These are phyloP conservation scores for Globisporangium echinulatum DNA, from an alignment of 352 stramenopile genomes.

Conservation along the genomic window DNA sequence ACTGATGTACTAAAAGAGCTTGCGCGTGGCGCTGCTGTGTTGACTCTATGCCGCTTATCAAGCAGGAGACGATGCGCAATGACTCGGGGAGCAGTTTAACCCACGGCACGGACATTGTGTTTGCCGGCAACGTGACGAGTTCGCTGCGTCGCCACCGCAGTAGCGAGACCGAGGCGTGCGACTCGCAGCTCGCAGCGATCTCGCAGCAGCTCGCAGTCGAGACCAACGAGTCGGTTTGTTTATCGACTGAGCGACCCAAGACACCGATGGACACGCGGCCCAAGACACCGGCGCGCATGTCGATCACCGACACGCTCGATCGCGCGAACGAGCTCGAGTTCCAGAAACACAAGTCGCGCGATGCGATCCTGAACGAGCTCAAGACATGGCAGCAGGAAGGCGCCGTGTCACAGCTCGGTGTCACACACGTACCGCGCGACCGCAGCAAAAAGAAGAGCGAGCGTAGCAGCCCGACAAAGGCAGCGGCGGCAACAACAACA, in stretches of 20 bases:
- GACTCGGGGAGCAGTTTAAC: constrained; percentile 78
- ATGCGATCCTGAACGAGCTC: constrained; percentile 60
- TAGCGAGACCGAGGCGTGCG: constrained; percentile 43
- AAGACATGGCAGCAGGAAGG: constrained; percentile 63
- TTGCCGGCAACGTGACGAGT: constrained; percentile 86
- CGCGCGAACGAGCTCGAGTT: constrained; percentile 57
- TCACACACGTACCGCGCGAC: constrained; percentile 13
- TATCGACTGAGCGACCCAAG: background rate
- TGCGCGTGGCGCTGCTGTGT: background rate
- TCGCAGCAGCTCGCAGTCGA: constrained; percentile 8
- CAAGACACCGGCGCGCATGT: constrained; percentile 55
- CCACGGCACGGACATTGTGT: constrained; percentile 82
- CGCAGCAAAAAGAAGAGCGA: background rate
- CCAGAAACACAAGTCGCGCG: constrained; percentile 50
- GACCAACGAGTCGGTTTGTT: background rate
- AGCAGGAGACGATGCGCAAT: constrained; percentile 23
- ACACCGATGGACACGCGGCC: constrained; percentile 25
- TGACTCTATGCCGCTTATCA: background rate
- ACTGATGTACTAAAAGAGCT: too few relatives aligned
- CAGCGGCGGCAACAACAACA: background rate
- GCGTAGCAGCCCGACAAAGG: constrained; percentile 5
- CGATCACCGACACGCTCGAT: constrained; percentile 75
- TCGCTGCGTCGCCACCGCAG: constrained; percentile 65
- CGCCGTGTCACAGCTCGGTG: constrained; percentile 29
- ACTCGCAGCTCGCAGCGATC: constrained; percentile 5